These are phyloP conservation scores for Ailanthus altissimus DNA, from an alignment of 345 rosid genomes.

Conservation along the genomic window DNA sequence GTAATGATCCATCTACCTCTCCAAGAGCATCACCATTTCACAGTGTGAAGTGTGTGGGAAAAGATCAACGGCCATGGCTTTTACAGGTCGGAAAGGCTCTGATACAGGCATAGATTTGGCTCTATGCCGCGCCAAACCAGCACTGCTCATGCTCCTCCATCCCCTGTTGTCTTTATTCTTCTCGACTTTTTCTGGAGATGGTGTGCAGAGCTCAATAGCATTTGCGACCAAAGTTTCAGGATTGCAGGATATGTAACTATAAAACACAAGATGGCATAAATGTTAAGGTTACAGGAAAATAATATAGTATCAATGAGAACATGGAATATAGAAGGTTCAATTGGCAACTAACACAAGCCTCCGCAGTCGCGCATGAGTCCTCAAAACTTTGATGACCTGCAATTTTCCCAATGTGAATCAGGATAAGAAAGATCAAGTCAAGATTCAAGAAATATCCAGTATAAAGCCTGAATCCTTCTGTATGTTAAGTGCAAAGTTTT, in stretches of 20 bases:
- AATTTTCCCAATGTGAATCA: constrained; percentile 16
- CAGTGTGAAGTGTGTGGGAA: constrained; percentile 96
- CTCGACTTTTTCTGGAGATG: constrained; percentile 61
- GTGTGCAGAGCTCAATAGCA: constrained; percentile 92
- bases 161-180: constrained; percentile 60
- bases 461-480: background rate
- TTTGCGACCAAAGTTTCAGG: constrained; percentile 91
- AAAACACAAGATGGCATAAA: constrained; percentile 10
- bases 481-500: too few relatives aligned
- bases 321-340: constrained; percentile 5
- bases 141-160: constrained; percentile 73
- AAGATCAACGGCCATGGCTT: constrained; percentile 96
- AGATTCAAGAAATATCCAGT: background rate
- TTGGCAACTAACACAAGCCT: constrained; percentile 77
- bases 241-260: constrained; percentile 93
- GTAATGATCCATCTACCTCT: constrained; percentile 44
- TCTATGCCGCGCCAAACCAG: constrained; percentile 83
- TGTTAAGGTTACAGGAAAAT: background rate
- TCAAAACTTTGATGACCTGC: constrained; percentile 78
- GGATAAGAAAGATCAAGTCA: background rate
- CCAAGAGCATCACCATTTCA: constrained; percentile 93
- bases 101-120: constrained; percentile 89
- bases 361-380: constrained; percentile 68
- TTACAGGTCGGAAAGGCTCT: constrained; percentile 85
- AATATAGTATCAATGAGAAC: constrained; percentile 1